phyloP scores from a whole-genome alignment of 2,329 filamentous ascomycete genomes.

The Stachybotrys chartarum region DNA sequence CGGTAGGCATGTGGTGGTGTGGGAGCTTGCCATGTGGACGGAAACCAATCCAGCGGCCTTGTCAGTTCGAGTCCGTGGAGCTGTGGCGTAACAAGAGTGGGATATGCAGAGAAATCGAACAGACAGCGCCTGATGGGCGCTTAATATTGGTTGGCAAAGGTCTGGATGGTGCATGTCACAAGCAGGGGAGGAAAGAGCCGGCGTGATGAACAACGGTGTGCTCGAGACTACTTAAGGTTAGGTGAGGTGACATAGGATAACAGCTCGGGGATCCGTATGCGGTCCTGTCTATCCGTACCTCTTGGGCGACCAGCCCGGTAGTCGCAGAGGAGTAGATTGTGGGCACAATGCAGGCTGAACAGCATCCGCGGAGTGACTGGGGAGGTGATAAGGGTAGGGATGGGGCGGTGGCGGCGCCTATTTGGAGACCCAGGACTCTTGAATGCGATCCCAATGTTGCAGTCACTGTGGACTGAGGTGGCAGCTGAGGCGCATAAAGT shows the following conservation, averaged over 20 bases:
- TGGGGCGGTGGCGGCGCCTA: not conserved
- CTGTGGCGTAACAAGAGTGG: conserved; percentile 1
- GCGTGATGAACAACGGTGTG: conserved; percentile 4
- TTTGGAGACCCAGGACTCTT: not conserved
- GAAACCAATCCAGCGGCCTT: not conserved
- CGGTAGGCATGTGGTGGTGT: conserved; percentile 6
- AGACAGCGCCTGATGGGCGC: conserved; percentile 37
- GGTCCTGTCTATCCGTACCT: not conserved
- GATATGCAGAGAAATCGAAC: conserved; percentile 12
- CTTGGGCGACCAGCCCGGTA: not conserved
- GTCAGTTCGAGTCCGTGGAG: not conserved
- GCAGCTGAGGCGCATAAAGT: not conserved
- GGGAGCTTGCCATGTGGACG: conserved; percentile 21
- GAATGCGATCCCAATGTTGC: not conserved
- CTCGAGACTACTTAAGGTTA: conserved; percentile 1
- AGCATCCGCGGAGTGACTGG: not conserved
- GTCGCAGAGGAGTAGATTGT: not conserved
- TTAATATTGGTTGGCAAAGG: conserved; percentile 45
- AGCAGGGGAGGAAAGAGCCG: not conserved
- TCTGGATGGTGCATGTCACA: conserved; percentile 6
- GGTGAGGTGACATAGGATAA: not conserved
- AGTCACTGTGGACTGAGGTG: not conserved
- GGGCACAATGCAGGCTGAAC: not conserved
- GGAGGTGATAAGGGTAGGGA: not conserved
- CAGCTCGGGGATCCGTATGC: not conserved